phyloP scores from a whole-genome alignment of 2,329 filamentous ascomycete genomes.

The Aureobasidium sp. region DNA sequence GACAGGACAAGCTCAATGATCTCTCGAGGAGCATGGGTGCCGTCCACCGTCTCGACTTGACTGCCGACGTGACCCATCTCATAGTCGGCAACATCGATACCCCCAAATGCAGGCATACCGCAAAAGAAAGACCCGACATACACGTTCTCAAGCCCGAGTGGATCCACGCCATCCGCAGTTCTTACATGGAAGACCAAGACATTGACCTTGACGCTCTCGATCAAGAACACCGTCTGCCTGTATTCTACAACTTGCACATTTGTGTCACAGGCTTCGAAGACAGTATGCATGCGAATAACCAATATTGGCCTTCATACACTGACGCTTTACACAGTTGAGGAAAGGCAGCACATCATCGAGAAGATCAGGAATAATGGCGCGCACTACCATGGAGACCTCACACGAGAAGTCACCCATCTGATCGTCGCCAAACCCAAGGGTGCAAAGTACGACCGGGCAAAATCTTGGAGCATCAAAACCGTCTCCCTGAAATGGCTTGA shows the following conservation, averaged over 20 bases:
- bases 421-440: conserved; percentile 72
- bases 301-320: background rate
- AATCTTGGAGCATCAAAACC: conserved; percentile 68
- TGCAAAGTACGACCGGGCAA: conserved; percentile 85
- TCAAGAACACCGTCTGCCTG: conserved; percentile 52
- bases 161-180: conserved; percentile 68
- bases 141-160: conserved; percentile 73
- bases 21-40: conserved; percentile 80
- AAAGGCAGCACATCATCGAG: conserved; percentile 63
- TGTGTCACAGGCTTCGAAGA: conserved; percentile 65
- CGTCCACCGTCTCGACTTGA: conserved; percentile 79
- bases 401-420: conserved; percentile 76
- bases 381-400: conserved; percentile 80
- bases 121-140: conserved; percentile 78
- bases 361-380: conserved; percentile 64
- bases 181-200: conserved; percentile 72
- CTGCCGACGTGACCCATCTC: conserved; percentile 91
- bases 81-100: conserved; percentile 85
- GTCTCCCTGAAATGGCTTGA: conserved; percentile 80
- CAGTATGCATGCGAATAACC: conserved; percentile 32
- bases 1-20: conserved; percentile 31
- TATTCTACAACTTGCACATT: conserved; percentile 55
- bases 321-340: conserved; percentile 39
- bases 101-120: conserved; percentile 91
- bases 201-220: conserved; percentile 67